Base-by-base conservation (phyloP, 2,329 filamentous ascomycete genomes). In the Aureobasidium uvarum region DNA sequence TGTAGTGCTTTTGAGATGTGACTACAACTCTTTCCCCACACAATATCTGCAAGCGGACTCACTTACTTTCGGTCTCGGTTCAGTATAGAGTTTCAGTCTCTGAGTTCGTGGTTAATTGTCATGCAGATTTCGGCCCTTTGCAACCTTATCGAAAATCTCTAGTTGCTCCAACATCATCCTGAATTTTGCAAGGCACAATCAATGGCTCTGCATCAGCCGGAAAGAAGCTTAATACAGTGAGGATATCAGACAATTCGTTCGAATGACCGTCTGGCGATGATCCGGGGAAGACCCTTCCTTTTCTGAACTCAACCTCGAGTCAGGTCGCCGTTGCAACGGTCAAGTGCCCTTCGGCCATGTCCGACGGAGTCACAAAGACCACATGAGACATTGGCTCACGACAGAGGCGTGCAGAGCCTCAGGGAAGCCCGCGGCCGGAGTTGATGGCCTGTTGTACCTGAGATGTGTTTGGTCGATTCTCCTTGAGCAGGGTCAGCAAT, bases 381-480 rank as follows among this genome's bases (percentile, higher is more conserved):
- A 23, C 43, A 11, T 13, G 7, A 60, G 16, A 45, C 43, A 38
- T 36, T 23, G 5, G 39, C 36, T 25, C 10, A 13, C 31, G 13
- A 48, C 10, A 60, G 31, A 48, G 56, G n/a, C 16, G 77, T 74
- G 86, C 10, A 60, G 43, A 60, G 56, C 43, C 16, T 77, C 74
- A 86, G 36, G 84, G 84, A 68, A 86, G 71, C 2, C 80, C 79
- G 46, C 79, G 78, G 36, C 85, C 84, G 50, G 81, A 79, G 72
- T 87, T 87, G 68, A 87, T 81, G n/a, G 85, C 85, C 71, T 84
- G 82, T 25, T 51, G 46, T 16, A 64, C 50, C 31, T 56, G 39
- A 7, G 31, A 36, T 25, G 84, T 86, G 68, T 85, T 82, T 23
- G 84, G 84, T 41, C 85, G 79, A 68, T 87, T 87, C 73, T 87